These are phyloP conservation scores for Aquilaria yunnanensis DNA, from an alignment of 345 rosid species.

Conservation along the genomic window DNA sequence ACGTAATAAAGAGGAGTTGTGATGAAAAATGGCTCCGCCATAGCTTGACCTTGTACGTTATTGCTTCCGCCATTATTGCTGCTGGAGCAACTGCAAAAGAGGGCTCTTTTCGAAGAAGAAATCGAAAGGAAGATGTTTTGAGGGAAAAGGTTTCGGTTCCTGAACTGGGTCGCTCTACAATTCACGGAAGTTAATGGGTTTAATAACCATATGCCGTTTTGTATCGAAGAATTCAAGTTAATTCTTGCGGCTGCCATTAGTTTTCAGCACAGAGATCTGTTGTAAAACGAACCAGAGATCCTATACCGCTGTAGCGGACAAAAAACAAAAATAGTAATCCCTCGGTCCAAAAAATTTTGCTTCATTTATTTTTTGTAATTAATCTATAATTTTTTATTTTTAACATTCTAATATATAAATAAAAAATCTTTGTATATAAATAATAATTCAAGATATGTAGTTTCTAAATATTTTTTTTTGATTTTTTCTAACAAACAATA, in stretches of 20 bases:
- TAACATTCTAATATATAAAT: no score
- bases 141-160: conserved; percentile 32
- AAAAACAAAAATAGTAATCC: no score
- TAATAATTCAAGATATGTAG: no score
- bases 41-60: conserved; percentile 15
- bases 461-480: no score
- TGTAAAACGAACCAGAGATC: no score
- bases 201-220: conserved; percentile 38
- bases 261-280: background rate
- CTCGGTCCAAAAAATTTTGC: no score
- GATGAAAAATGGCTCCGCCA: conserved; percentile 55
- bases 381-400: no score
- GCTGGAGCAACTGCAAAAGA: conserved; percentile 32
- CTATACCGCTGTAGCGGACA: no score
- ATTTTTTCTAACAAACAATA: no score
- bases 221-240: conserved; percentile 49
- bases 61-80: conserved; percentile 9
- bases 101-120: conserved; percentile 24
- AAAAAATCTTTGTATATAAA: no score
- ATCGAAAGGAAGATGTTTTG: conserved; percentile 19
- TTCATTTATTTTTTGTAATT: no score
- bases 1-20: conserved; percentile 97
- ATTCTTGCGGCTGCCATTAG: conserved; percentile 69
- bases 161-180: conserved; percentile 32
- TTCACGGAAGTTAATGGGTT: conserved; percentile 36